Base-by-base conservation (phyloP, 345 rosid species). In the Salix arbutifolia region DNA sequence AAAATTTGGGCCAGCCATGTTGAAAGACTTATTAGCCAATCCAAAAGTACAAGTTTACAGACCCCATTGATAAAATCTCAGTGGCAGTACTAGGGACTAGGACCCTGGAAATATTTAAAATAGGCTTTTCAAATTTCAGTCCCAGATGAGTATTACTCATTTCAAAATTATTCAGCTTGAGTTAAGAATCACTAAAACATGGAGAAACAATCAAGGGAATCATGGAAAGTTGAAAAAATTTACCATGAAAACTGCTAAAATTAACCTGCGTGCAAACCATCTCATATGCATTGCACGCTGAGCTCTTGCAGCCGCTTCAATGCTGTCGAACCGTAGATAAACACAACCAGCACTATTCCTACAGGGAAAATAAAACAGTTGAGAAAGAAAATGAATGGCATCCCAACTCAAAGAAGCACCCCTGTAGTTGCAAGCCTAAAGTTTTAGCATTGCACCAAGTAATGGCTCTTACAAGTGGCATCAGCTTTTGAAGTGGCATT, bases 261-360 rank as follows among this genome's bases (percentile, higher is more conserved):
- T 92, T 80, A 89, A 83, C 84, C 92, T 77, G 37, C 92, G 88
- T 1, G 98, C 98, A 86, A 94, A 94, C 98, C 98, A 94, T 82
- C 98, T 90, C 91, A 77, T 78, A 80, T 94, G 98, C 98, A 94
- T 92, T 6, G 94, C 91, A 40, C 77, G 90, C 74, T 94, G 98
- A 52, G 92, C 98, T 62, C 78, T 81, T 3, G 82, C 86, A 13
- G 97, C 90, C 1, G 84, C 93, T 50, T 91, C 89, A 60, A 87
- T 83, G 16, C 88, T 78, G 21, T 90, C 94, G 78, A 91, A 91
- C 40, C 89, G 89, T 74, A 94, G 82, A 81, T 92, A 92, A 33
- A 94, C 98, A 72, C 50, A 80, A 64, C 98, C 98, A 0, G 92
- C 84, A 75, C 95, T 94, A 73, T 90, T 86, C 76, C 98, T 94